Base-by-base conservation (phyloP, 1,284 basidiomycete genomes). In the Gymnopus androsaceus region DNA sequence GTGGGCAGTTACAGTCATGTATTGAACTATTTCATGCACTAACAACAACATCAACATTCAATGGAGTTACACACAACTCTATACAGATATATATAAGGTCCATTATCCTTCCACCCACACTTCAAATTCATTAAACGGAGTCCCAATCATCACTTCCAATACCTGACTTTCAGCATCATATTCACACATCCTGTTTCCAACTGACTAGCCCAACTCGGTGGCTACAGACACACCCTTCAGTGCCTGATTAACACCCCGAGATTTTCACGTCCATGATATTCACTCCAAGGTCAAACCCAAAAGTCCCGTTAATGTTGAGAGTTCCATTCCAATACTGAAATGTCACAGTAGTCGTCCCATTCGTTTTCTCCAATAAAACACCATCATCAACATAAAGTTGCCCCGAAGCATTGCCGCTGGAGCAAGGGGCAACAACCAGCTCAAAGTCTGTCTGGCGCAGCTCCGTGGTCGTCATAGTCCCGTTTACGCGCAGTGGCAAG, bases 301-400 rank as follows among this genome's bases (percentile, higher is more conserved):
- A 85, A n/a, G 58, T 64, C 1, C 86, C 85, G 3, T 61, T 63
- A 12, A 85, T 77, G 12, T 60, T 67, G 37, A 88, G 69, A 51
- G 56, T 70, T n/a, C 72, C 68, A 15, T 73, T 63, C 56, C 61
- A 64, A 66, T 73, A 88, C 21, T 55, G 61, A 66, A 88, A 75
- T 34, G 66, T 53, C 44, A 59, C 7, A 37, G 84, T 72, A 21
- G 70, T 63, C 21, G 84, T 85, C 52, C 71, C 71, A 28, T 65
- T 60, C 41, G 63, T 57, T 54, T 71, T 83, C 19, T 60, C 70
- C 58, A 87, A 70, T 4, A 80, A 83, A 38, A 81, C 80, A 9
- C 86, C 85, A 59, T 88, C 85, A 63, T 88, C 85, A 38, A 85
- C 60, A 66, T 87, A 87, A 37, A 88, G 70, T 33, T 66, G 55